These are phyloP conservation scores for Eustoma russellianum DNA, from an alignment of 257 asterid genomes.

Conservation along the genomic window DNA sequence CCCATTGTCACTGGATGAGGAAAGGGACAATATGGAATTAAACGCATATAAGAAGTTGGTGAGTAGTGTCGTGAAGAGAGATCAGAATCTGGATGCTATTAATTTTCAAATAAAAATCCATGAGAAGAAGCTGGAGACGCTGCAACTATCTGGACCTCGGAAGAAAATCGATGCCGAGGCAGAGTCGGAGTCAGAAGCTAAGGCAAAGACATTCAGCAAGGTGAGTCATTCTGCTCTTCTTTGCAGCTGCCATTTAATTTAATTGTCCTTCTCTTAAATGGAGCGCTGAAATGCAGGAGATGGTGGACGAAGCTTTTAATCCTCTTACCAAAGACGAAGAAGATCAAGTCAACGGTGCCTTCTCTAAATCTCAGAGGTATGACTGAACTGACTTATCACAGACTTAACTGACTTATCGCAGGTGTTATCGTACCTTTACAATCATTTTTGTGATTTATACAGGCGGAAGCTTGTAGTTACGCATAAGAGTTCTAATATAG, in stretches of 20 bases:
- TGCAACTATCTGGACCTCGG: slow-evolving; percentile 22
- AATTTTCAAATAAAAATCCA: slow-evolving; percentile 22
- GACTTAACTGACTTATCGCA: too few species aligned
- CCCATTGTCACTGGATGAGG: slow-evolving; percentile 17
- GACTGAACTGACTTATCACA: neutral
- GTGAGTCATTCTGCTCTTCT: too few species aligned
- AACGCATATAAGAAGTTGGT: slow-evolving; percentile 27
- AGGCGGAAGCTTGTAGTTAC: slow-evolving; percentile 54
- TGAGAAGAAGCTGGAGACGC: slow-evolving; percentile 14
- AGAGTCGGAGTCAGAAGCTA: too few species aligned
- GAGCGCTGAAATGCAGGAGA: slow-evolving; percentile 38
- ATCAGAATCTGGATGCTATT: slow-evolving; percentile 19
- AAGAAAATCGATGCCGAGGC: slow-evolving; percentile 24
- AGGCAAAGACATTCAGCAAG: too few species aligned
- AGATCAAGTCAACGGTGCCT: slow-evolving; percentile 28
- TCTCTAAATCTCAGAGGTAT: slow-evolving; percentile 44
- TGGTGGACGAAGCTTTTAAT: slow-evolving; percentile 50
- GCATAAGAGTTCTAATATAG: slow-evolving; percentile 65
- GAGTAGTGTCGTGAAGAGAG: slow-evolving; percentile 13
- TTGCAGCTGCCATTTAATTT: too few species aligned
- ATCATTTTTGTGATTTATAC: slow-evolving; percentile 11
- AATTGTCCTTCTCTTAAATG: too few species aligned
- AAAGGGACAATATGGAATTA: slow-evolving; percentile 8
- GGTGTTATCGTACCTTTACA: too few species aligned
- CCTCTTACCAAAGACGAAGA: slow-evolving; percentile 59